Evolutionary conservation across 352 stramenopile species (phyloP), one percentile per base, ranked within the genome.

Genomic region (Discostella stelligera): DNA sequence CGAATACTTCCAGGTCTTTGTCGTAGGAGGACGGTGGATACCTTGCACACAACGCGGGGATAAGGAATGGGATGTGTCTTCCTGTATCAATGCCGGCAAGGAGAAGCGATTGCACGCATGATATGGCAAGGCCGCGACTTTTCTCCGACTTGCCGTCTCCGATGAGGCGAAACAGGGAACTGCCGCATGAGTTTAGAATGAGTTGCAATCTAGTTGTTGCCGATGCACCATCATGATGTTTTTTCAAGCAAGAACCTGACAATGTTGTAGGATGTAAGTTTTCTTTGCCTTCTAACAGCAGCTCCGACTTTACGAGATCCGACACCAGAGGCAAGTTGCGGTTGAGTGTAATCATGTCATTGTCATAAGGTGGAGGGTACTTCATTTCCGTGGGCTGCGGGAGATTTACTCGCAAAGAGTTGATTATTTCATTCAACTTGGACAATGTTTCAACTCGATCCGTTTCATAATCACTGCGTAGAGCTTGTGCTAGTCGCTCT

Each of bases 1-100:
- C 79, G 71, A 95, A 94, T 0, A 94, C 64, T 53, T 91, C 66
- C 68, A 88, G 49, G 32, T 90, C 82, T n/a, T 81, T 74, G 50
- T 85, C 80, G 39, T 87, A 86, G 32, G 39, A 65, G 30, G 63
- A 77, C 14, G 67, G 49, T 18, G 82, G 67, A 44, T 71, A 80
- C 23, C 86, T 71, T 27, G 75, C 69, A 59, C 84, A 52, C 13
- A 92, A 52, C 20, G 79, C 77, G 16, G 86, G 77, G 14, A 88
- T 83, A 0, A 92, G 32, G 23, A 86, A 89, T 3, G 84, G 70
- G 52, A 89, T 64, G 23, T 88, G 77, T 37, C 62, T 83, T 23
- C 50, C 48, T 14, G 85, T 4, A 54, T 88, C 73, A n/a, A 83
- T 52, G 16, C 52, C 52, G 0, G 58, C 37, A 53, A 82, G 73